Evolutionary conservation across 164 flowering plant genomes (phyloP), one percentile per base, ranked within the genome.

Genomic region (Nelumbo lutea): DNA sequence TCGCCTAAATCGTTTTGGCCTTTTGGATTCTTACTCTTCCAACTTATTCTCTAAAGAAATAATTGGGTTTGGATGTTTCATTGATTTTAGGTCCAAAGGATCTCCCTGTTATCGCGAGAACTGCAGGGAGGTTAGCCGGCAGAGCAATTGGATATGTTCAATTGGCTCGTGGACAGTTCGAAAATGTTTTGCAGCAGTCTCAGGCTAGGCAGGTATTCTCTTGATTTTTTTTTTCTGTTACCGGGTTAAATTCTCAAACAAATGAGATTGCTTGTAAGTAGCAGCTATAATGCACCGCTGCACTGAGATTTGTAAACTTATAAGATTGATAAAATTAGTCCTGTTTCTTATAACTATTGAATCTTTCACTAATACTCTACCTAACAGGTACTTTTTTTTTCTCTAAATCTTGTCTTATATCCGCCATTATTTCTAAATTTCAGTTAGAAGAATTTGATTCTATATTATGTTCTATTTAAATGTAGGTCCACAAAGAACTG

Each of bases 401-500:
- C 57, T 13, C 10, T 13, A 53, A 45, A 42, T 11, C 38, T 0
- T 60, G 43, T 27, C 42, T 60, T 9, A 41, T 1, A 60, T 9
- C 9, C 40, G 41, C 42, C 27, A n/a, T 3, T 11, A 10, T n/a
- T 6, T 50, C 2, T 15, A 27, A 27, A 27, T 27, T 27, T 27
- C 27, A 27, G 27, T 27, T 5, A 47, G 53, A 60, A 14, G 15
- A 11, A 38, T 2, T 6, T 59, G 13, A 59, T 15, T 41, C 9
- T 69, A 13, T 42, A 14, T 51, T 9, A 5, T 71, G 9, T n/a
- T 73, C 48, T 73, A 44, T 52, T 69, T 13, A 41, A 45, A 52
- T 76, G 9, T 65, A 94, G 98, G 97, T 95, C 41, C 92, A 90
- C 72, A 92, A 92, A 82, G 99, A 95, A 75, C 84, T 95, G 60